phyloP scores from a whole-genome alignment of 73 alveolate species.

The Paramecium tetraurelia region DNA sequence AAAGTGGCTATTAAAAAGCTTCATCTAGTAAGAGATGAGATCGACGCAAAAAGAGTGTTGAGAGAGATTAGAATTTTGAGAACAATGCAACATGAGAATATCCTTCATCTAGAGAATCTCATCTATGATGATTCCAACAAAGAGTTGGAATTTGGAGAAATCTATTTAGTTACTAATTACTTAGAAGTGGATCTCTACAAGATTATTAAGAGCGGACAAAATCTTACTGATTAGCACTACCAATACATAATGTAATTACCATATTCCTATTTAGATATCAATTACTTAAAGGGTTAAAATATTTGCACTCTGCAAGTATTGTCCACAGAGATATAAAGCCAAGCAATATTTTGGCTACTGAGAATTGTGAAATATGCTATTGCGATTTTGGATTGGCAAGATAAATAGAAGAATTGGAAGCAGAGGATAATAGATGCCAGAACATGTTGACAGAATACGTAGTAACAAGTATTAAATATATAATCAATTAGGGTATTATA shows the following conservation, averaged over 20 bases:
- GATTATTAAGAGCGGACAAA: constrained; percentile 62
- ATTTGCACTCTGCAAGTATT: constrained; percentile 54
- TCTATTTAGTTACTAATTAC: constrained; percentile 80
- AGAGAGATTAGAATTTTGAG: constrained; percentile 77
- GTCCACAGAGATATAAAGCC: constrained; percentile 57
- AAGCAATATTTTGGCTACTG: constrained; percentile 55
- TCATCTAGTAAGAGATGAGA: constrained; percentile 75
- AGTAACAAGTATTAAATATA: constrained; percentile 49
- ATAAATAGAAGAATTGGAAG: constrained; percentile 44
- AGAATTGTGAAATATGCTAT: constrained; percentile 47
- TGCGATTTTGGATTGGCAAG: constrained; percentile 59
- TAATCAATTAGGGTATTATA: constrained; percentile 55
- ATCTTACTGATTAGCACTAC: constrained; percentile 45
- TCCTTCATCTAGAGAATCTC: constrained; percentile 69
- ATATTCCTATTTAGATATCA: not conserved
- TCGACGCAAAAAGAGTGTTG: constrained; percentile 82
- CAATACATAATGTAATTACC: not conserved
- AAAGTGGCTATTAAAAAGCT: constrained; percentile 89
- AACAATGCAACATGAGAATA: constrained; percentile 81
- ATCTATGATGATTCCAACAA: constrained; percentile 25
- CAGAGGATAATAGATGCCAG: not conserved
- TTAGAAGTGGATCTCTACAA: constrained; percentile 90
- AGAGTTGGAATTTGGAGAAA: constrained; percentile 68
- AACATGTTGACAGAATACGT: constrained; percentile 69
- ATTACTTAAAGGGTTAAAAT: constrained; percentile 39